Conservation (phyloP, 208 protist species). For the Trypanosoma scelopori region DNA sequence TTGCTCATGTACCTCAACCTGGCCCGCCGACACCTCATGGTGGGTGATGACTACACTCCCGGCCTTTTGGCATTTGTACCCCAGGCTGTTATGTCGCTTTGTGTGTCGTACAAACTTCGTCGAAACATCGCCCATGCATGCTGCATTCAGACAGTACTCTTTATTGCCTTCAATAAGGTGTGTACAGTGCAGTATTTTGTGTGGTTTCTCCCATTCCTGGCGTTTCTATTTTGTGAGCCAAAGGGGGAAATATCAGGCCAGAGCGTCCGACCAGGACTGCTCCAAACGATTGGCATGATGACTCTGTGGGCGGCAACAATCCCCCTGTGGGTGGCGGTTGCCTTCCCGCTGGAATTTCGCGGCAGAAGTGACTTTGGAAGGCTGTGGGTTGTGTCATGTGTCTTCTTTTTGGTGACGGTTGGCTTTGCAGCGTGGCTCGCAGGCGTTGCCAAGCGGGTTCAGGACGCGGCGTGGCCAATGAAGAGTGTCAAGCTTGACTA, state of each 20-base stretch:
- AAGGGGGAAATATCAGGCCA: not conserved
- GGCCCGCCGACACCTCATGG: constrained; percentile 41
- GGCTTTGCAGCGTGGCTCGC: constrained; percentile 61
- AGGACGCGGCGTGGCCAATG: not conserved
- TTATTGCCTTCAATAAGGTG: constrained; percentile 95
- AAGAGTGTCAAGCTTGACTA: constrained; percentile 12
- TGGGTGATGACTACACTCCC: constrained; percentile 45
- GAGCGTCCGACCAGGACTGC: constrained; percentile 9
- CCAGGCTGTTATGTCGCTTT: constrained; percentile 70
- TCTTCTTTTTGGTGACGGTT: constrained; percentile 88
- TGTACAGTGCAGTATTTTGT: constrained; percentile 96
- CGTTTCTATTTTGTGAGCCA: constrained; percentile 72
- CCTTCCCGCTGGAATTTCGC: constrained; percentile 84
- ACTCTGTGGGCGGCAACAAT: constrained; percentile 65
- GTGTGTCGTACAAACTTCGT: constrained; percentile 71
- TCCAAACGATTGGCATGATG: constrained; percentile 31
- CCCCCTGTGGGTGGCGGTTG: constrained; percentile 74
- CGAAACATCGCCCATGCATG: constrained; percentile 75
- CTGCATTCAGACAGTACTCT: constrained; percentile 85
- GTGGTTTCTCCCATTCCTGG: constrained; percentile 90
- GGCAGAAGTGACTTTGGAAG: constrained; percentile 76
- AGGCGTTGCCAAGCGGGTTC: constrained; percentile 44
- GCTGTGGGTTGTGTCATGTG: constrained; percentile 76
- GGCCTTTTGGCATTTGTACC: constrained; percentile 86
- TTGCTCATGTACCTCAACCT: constrained; percentile 89